Percentiles rank a stretch among this genome's conserved stretches.
Evolutionary conservation across 495 filamentous ascomycete genomes (phyloP).

Genomic region (Talaromyces trachyspermus): DNA sequence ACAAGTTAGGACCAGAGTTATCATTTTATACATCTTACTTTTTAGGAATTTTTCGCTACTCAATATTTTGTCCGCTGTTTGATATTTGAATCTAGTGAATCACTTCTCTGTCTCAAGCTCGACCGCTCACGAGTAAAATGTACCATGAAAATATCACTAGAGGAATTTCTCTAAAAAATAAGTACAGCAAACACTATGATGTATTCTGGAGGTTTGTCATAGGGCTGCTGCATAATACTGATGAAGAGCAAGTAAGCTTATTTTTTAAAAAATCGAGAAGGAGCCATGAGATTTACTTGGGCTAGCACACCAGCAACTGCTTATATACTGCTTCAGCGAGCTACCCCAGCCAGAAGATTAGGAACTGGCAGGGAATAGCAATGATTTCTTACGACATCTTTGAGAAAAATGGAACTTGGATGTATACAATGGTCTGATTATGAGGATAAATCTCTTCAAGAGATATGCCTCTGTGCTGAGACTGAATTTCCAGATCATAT

Average conservation of each 20-base stretch:
- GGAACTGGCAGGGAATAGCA: constrained; percentile 13
- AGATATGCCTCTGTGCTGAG: constrained; percentile 10
- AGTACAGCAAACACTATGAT: constrained; percentile 34
- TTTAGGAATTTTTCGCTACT: constrained; percentile 17
- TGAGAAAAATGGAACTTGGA: constrained; percentile 1
- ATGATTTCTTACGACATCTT: not conserved
- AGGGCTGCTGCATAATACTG: constrained; percentile 24
- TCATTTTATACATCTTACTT: constrained; percentile 11
- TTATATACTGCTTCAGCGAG: constrained; percentile 37
- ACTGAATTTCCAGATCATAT: constrained; percentile 20
- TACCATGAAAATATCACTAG: not conserved
- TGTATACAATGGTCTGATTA: constrained; percentile 3
- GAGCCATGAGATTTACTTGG: constrained; percentile 33
- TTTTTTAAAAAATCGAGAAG: constrained; percentile 31
- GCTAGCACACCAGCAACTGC: constrained; percentile 27
- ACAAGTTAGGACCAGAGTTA: not conserved
- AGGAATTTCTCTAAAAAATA: constrained; percentile 26
- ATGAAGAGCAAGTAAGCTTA: constrained; percentile 4
- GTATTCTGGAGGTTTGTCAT: constrained; percentile 39
- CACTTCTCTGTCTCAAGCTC: not conserved
- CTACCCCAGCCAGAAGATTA: constrained; percentile 14
- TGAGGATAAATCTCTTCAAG: not conserved
- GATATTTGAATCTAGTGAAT: not conserved
- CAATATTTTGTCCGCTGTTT: not conserved
- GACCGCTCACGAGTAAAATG: not conserved